Percentiles rank a stretch among this genome's conserved stretches.
phyloP scores from a whole-genome alignment of 306 rosid genomes.

The Acacia crassicarpa region DNA sequence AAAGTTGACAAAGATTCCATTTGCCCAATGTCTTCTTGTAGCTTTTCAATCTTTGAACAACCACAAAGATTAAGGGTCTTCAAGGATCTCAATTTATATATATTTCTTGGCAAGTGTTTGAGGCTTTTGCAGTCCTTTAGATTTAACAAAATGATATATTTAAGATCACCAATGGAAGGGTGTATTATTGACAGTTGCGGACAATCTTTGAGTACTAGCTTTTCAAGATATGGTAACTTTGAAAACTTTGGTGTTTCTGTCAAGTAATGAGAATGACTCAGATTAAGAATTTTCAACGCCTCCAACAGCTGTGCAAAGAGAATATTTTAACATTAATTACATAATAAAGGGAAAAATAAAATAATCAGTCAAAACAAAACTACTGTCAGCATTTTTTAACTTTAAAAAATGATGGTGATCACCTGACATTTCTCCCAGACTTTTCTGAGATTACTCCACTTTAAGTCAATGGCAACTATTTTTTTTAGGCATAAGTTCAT shows the following conservation, averaged over 20 bases:
- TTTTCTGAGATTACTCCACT: not conserved
- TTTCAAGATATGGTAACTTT: not conserved
- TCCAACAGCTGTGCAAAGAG: not conserved
- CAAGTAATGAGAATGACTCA: conserved; percentile 1
- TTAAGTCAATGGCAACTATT: not conserved
- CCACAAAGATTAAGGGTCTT: not conserved
- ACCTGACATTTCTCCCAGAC: not conserved
- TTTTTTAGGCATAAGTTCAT: not conserved
- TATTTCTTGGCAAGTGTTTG: not conserved
- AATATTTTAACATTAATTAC: not conserved
- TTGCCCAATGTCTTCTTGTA: not conserved
- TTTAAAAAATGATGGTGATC: not conserved
- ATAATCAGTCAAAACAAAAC: not conserved
- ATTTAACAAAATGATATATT: not conserved
- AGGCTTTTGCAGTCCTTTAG: not conserved
- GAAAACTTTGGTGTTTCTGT: not conserved
- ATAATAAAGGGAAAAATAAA: not conserved
- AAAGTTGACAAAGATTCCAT: not conserved
- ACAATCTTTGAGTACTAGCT: not conserved
- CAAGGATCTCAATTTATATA: not conserved
- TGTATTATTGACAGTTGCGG: not conserved
- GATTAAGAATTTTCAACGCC: not conserved
- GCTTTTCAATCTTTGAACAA: not conserved
- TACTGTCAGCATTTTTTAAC: not conserved
- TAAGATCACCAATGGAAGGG: not conserved